Percentiles rank a stretch among this genome's conserved stretches.
Evolutionary conservation across 805 yeast species (phyloP).

Genomic region (Priceomyces fermenticarens): DNA sequence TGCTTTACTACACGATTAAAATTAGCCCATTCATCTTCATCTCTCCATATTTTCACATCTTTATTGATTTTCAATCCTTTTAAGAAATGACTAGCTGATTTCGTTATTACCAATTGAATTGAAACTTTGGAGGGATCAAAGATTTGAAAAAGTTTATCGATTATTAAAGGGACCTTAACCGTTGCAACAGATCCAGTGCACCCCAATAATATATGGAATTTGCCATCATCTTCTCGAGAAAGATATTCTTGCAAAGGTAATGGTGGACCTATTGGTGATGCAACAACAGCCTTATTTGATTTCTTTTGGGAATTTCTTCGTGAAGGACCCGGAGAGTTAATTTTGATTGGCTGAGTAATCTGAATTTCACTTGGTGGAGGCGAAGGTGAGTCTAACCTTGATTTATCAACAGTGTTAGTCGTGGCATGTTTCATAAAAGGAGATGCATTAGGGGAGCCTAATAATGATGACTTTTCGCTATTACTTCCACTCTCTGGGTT

Average conservation of each 20-base stretch:
- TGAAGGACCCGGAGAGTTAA: constrained; percentile 10
- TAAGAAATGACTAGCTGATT: constrained; percentile 70
- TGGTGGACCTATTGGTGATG: constrained; percentile 58
- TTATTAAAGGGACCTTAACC: constrained; percentile 84
- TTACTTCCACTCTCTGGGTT: constrained; percentile 7
- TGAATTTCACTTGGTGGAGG: constrained; percentile 6
- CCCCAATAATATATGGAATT: constrained; percentile 83
- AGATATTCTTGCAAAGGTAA: constrained; percentile 74
- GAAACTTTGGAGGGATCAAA: constrained; percentile 69
- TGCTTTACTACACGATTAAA: constrained; percentile 23
- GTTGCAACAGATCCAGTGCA: constrained; percentile 98
- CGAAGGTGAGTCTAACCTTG: background rate
- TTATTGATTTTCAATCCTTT: constrained; percentile 60
- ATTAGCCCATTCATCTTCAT: constrained; percentile 85
- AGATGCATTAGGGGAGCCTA: constrained; percentile 9
- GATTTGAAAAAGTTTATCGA: constrained; percentile 78
- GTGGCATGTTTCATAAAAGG: constrained; percentile 14
- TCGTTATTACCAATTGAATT: constrained; percentile 81
- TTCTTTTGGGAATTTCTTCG: constrained; percentile 28
- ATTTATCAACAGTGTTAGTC: constrained; percentile 1
- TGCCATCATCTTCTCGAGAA: constrained; percentile 73
- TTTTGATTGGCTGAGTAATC: constrained; percentile 19
- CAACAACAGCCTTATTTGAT: constrained; percentile 51
- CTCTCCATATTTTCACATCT: constrained; percentile 86
- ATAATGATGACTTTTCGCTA: constrained; percentile 12